phyloP scores from a whole-genome alignment of 371 early-diverging fungal species.

The Syncephalastrum racemosum region DNA sequence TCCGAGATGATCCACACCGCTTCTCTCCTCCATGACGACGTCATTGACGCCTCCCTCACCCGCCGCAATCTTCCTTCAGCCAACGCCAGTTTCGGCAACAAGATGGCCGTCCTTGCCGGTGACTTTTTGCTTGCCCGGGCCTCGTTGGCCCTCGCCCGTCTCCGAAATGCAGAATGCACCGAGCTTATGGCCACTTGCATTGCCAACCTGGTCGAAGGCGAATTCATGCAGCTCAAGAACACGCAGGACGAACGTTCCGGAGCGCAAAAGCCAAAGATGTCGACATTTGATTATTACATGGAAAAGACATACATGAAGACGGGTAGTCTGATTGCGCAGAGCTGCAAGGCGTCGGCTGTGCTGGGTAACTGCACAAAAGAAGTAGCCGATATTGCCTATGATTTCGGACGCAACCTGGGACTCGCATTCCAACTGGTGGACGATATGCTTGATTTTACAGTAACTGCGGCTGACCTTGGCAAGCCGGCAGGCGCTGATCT shows the following conservation, averaged over 20 bases:
- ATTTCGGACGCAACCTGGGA: constrained; percentile 87
- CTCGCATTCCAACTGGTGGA: constrained; percentile 94
- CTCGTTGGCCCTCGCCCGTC: constrained; percentile 84
- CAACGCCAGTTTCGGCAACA: constrained; percentile 91
- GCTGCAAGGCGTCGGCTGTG: constrained; percentile 86
- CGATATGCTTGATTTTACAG: constrained; percentile 91
- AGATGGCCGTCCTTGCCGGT: constrained; percentile 94
- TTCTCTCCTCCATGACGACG: constrained; percentile 94
- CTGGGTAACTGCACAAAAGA: constrained; percentile 77
- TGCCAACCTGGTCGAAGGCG: constrained; percentile 93
- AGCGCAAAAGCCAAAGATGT: constrained; percentile 15
- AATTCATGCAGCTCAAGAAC: constrained; percentile 94
- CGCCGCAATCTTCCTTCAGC: constrained; percentile 76
- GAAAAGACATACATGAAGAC: constrained; percentile 96
- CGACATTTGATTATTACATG: constrained; percentile 85
- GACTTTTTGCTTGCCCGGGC: constrained; percentile 94
- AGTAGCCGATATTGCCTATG: constrained; percentile 74
- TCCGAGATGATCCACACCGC: constrained; percentile 98
- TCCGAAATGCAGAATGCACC: constrained; percentile 88
- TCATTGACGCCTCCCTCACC: constrained; percentile 71
- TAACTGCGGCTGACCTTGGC: constrained; percentile 76
- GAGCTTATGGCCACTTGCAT: constrained; percentile 93
- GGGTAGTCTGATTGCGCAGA: constrained; percentile 92
- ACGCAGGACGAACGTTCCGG: constrained; percentile 31
- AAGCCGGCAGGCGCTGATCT: constrained; percentile 91